Percentiles rank a stretch among this genome's conserved stretches.
Evolutionary conservation across 1,284 basidiomycete genomes (phyloP).

Genomic region (Trichosporon sp.): DNA sequence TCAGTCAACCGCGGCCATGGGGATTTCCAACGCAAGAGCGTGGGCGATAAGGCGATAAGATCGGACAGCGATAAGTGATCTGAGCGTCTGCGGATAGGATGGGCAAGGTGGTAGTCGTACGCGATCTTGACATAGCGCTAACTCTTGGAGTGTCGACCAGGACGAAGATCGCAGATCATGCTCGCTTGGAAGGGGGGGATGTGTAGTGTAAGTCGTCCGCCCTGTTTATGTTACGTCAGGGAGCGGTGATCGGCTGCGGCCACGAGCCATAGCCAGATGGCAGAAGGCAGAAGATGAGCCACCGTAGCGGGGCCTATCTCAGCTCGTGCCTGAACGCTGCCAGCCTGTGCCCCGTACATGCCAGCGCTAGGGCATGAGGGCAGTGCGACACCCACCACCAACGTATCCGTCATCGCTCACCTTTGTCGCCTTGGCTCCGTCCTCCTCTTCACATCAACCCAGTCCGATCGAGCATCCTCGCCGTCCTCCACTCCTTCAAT

Average conservation of each 20-base stretch:
- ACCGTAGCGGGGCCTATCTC: background rate
- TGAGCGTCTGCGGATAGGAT: too few species aligned
- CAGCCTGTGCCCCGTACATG: background rate
- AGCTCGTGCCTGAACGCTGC: background rate
- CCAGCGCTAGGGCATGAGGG: background rate
- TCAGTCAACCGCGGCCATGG: too few species aligned
- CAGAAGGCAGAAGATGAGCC: too few species aligned
- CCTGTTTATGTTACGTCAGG: slow-evolving; percentile 1
- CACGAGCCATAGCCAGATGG: background rate
- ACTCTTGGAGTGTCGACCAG: background rate
- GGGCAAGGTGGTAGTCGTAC: too few species aligned
- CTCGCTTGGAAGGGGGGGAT: too few species aligned
- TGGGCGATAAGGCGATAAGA: too few species aligned
- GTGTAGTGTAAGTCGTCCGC: background rate
- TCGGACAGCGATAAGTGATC: too few species aligned
- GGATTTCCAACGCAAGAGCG: too few species aligned
- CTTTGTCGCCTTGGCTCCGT: background rate
- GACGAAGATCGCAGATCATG: too few species aligned
- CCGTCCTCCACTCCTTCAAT: background rate
- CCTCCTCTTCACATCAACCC: background rate
- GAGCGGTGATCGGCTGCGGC: background rate
- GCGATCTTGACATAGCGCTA: too few species aligned
- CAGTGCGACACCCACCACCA: background rate
- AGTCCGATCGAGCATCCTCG: background rate
- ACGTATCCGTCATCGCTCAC: slow-evolving; percentile 4